Evolutionary conservation across 2,329 filamentous ascomycete species (phyloP), one percentile per base, ranked within the genome.

Genomic region (Rhexocercosporidium sp.): DNA sequence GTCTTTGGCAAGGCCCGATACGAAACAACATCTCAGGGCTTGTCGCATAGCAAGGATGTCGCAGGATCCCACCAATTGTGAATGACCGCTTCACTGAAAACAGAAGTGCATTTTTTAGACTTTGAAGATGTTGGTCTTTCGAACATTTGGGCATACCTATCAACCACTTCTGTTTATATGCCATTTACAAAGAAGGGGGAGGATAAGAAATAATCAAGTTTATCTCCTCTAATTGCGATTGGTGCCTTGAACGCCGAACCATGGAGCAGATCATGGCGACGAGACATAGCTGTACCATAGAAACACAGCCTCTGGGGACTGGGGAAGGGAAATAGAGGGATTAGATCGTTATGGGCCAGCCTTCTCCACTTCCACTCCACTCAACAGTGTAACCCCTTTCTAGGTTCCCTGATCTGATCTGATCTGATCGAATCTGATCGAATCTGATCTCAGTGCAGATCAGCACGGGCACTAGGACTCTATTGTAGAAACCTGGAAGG

Each of bases 101-200:
- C 54, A 57, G 54, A 57, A 57, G 54, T 57, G 54, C 54, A 57
- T 39, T 37, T 34, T 57, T 41, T 47, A n/a, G 44, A 47, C 44
- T 47, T 47, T 47, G 44, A 18, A 47, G 44, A 31, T 31, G 29
- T 9, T 5, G 29, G 29, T 31, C 29, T 9, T 31, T 31, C 4
- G 29, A 9, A 5, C 4, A 9, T 4, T 31, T 31, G 29, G 29
- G n/a, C n/a, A n/a, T n/a, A n/a, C n/a, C n/a, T n/a, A n/a, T n/a
- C n/a, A n/a, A n/a, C n/a, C 9, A 31, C 29, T 9, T 31, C 29
- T 9, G 9, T 5, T 31, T 31, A 31, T 9, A 9, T 31, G 4
- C 29, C 9, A 31, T 9, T 9, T 31, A 31, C 29, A 41, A 57
- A 20, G 25, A 27, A 37, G 25, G 31, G 20, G 25, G 41, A 39